A percentile compares a stretch with the other conserved stretches of the same genome.
Conservation (phyloP, 169 alveolate genomes). For the Sarcocystis neurona region DNA sequence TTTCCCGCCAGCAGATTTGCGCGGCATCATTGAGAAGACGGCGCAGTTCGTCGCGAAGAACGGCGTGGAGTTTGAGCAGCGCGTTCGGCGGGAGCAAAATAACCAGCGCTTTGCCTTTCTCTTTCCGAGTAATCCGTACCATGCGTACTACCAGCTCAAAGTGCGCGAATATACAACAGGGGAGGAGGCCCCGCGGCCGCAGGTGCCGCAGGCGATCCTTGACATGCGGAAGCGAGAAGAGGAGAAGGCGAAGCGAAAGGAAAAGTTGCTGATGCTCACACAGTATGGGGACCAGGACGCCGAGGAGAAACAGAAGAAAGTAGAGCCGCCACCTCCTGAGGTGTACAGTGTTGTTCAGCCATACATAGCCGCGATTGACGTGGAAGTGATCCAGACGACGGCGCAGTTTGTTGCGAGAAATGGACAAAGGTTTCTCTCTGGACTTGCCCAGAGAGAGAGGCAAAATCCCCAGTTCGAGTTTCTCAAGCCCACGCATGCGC, state of each 20-base stretch:
- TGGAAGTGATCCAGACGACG: slow-evolving; percentile 92
- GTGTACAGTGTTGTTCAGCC: slow-evolving; percentile 66
- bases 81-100: slow-evolving; percentile 80
- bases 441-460: slow-evolving; percentile 84
- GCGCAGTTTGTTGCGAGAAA: slow-evolving; percentile 97
- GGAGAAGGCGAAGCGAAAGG: slow-evolving; percentile 71
- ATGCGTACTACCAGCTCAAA: slow-evolving; percentile 80
- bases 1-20: slow-evolving; percentile 87
- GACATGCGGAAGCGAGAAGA: slow-evolving; percentile 75
- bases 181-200: slow-evolving; percentile 75
- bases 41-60: slow-evolving; percentile 91
- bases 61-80: slow-evolving; percentile 87
- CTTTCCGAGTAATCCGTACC: slow-evolving; percentile 82
- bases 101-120: slow-evolving; percentile 80
- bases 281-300: slow-evolving; percentile 72
- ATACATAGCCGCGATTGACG: slow-evolving; percentile 77
- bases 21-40: slow-evolving; percentile 87
- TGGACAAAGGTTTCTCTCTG: slow-evolving; percentile 94
- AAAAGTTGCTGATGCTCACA: slow-evolving; percentile 72
- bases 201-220: slow-evolving; percentile 77
- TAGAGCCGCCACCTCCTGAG: slow-evolving; percentile 71
- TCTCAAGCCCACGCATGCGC: slow-evolving; percentile 93
- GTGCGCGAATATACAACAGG: slow-evolving; percentile 78
- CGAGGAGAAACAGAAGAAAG: slow-evolving; percentile 64
- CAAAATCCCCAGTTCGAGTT: slow-evolving; percentile 93